These are phyloP conservation scores for Lachancea cidri DNA, from an alignment of 805 yeast species.

Conservation along the genomic window DNA sequence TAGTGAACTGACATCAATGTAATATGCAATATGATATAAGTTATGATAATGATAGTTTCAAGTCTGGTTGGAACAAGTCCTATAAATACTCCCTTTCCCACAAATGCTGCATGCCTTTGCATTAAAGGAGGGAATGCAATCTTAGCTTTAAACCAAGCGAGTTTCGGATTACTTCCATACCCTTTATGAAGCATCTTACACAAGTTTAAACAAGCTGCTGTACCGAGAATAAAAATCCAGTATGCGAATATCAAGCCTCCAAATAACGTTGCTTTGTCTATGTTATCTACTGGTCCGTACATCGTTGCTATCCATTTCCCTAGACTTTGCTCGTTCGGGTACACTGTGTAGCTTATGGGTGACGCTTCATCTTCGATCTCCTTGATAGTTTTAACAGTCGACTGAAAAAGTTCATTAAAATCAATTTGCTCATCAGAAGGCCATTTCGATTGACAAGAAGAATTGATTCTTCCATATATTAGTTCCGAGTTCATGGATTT, in stretches of 20 bases:
- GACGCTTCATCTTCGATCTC: neutral
- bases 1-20: slow-evolving; percentile 12
- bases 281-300: slow-evolving; percentile 10
- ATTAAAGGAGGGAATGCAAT: slow-evolving; percentile 15
- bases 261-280: slow-evolving; percentile 16
- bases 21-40: slow-evolving; percentile 16
- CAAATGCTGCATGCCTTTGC: slow-evolving; percentile 18
- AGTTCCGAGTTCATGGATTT: neutral
- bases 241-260: slow-evolving; percentile 13
- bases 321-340: neutral
- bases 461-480: no score
- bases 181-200: neutral
- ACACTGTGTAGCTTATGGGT: neutral
- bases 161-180: neutral
- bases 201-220: neutral
- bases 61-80: slow-evolving; percentile 22
- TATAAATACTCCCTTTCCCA: slow-evolving; percentile 7
- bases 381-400: neutral
- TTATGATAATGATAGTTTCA: slow-evolving; percentile 16
- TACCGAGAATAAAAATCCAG: slow-evolving; percentile 7
- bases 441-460: neutral
- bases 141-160: slow-evolving; percentile 12
- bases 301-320: neutral
- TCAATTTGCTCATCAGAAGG: neutral
- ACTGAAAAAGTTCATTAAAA: neutral